phyloP scores from a whole-genome alignment of 192 early-diverging fungal species.

The Spizellomyces punctatus region DNA sequence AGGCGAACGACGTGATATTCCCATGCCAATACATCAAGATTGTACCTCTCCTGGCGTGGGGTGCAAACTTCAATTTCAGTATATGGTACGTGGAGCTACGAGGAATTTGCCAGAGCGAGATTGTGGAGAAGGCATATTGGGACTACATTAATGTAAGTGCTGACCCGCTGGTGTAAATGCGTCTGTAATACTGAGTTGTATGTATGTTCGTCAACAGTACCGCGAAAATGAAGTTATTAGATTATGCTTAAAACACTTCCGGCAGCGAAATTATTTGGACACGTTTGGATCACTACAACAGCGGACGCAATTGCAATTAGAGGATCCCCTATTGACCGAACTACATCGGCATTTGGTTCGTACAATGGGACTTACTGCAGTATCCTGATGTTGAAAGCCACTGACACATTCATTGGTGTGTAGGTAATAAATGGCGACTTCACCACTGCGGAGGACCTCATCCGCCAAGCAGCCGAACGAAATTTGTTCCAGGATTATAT shows the following conservation, averaged over 20 bases:
- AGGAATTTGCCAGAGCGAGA: slow-evolving; percentile 68
- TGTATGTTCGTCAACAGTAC: slow-evolving; percentile 39
- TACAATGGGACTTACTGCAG: neutral
- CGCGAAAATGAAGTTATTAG: slow-evolving; percentile 80
- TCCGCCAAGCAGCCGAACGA: slow-evolving; percentile 60
- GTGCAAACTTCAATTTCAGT: slow-evolving; percentile 92
- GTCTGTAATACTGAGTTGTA: neutral
- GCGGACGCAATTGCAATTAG: slow-evolving; percentile 66
- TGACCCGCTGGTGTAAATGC: neutral
- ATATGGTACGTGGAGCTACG: slow-evolving; percentile 93
- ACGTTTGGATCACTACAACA: slow-evolving; percentile 72
- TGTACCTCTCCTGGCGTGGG: slow-evolving; percentile 85
- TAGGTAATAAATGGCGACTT: slow-evolving; percentile 72
- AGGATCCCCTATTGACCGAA: slow-evolving; percentile 79
- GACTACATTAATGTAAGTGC: slow-evolving; percentile 67
- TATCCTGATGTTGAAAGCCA: neutral
- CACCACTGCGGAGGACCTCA: slow-evolving; percentile 67
- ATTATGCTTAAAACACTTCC: slow-evolving; percentile 87
- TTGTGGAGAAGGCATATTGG: slow-evolving; percentile 67
- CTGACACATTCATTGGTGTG: neutral
- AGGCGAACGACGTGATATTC: slow-evolving; percentile 72
- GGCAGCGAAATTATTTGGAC: slow-evolving; percentile 75
- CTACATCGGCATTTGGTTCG: slow-evolving; percentile 60
- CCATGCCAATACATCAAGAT: slow-evolving; percentile 95
- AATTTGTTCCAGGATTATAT: slow-evolving; percentile 79